Conservation (phyloP, 225 moss, liverwort and hornwort genomes). For the Sphagnum contortum region DNA sequence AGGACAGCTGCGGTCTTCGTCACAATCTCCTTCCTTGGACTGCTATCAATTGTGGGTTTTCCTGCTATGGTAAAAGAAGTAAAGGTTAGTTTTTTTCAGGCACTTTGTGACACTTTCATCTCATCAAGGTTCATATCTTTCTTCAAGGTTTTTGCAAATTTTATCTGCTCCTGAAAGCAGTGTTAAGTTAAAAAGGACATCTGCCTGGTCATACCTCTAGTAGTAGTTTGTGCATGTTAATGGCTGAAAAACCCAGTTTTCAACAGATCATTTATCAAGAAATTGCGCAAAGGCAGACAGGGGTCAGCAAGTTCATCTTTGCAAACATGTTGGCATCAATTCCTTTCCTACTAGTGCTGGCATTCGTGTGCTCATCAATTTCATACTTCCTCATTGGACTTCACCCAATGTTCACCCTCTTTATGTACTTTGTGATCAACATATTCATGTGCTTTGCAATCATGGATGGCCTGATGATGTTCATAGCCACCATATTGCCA, state of each 20-base stretch:
- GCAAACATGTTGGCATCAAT: conserved; percentile 6
- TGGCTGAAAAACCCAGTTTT: neutral
- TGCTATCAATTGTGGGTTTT: conserved; percentile 31
- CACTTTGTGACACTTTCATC: neutral
- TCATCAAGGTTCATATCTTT: no score
- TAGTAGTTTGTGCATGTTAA: no score
- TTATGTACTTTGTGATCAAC: conserved; percentile 37
- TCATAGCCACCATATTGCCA: conserved; percentile 29
- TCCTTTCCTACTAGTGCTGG: conserved; percentile 12
- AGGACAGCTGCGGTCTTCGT: conserved; percentile 22
- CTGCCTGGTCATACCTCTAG: no score
- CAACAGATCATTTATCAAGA: conserved; percentile 37
- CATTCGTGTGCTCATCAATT: conserved; percentile 24
- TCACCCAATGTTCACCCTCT: conserved; percentile 25
- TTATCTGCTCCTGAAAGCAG: no score
- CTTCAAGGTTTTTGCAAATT: neutral
- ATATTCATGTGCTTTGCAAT: conserved; percentile 34
- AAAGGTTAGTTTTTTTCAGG: conserved; percentile 12
- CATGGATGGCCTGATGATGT: conserved; percentile 38
- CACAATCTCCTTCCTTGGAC: conserved; percentile 16
- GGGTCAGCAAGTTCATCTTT: conserved; percentile 20
- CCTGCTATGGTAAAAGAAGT: conserved; percentile 35
- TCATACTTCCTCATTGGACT: conserved; percentile 46
- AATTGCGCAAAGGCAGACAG: conserved; percentile 28
- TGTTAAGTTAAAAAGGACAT: no score